These are phyloP conservation scores for Cryptococcus jaspeensis DNA, from an alignment of 1,284 basidiomycete species.

Conservation along the genomic window DNA sequence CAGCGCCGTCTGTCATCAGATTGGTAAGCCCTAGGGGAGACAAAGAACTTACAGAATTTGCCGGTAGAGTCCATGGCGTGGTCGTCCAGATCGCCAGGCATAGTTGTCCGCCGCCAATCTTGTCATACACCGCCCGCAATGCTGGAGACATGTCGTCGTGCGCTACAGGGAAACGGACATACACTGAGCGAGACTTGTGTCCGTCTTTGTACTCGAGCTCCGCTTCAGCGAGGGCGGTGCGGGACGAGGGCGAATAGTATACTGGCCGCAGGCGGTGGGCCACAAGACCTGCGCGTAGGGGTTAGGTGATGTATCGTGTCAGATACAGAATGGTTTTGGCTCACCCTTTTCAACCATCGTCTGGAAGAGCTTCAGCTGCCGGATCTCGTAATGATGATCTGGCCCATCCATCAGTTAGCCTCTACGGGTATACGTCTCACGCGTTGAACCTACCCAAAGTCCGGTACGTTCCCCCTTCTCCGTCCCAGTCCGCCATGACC, in stretches of 20 bases:
- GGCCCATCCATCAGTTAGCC: conserved; percentile 2
- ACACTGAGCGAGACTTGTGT: conserved; percentile 83
- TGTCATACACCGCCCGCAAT: conserved; percentile 26
- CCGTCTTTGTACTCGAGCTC: conserved; percentile 89
- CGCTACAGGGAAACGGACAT: conserved; percentile 70
- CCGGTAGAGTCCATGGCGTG: conserved; percentile 94
- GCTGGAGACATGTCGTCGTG: conserved; percentile 35
- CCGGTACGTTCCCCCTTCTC: conserved; percentile 71
- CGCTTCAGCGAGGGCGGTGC: conserved; percentile 91
- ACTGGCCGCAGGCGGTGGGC: conserved; percentile 86
- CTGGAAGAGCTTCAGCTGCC: conserved; percentile 83
- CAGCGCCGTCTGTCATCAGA: neutral
- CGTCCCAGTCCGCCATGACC: conserved; percentile 89
- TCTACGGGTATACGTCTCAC: neutral
- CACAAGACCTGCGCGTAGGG: conserved; percentile 55
- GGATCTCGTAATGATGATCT: conserved; percentile 85
- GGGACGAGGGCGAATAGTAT: conserved; percentile 92
- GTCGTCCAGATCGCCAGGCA: conserved; percentile 94
- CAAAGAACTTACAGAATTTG: conserved; percentile 73
- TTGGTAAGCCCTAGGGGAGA: neutral
- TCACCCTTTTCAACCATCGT: conserved; percentile 81
- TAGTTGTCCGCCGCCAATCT: conserved; percentile 39
- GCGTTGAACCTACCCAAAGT: conserved; percentile 65
- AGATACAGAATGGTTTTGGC: conserved; percentile 5
- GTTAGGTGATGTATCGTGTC: neutral